A percentile compares a stretch with the other conserved stretches of the same genome.
Evolutionary conservation across 305 asterid species (phyloP).

Genomic region (Coffea humblotiana): DNA sequence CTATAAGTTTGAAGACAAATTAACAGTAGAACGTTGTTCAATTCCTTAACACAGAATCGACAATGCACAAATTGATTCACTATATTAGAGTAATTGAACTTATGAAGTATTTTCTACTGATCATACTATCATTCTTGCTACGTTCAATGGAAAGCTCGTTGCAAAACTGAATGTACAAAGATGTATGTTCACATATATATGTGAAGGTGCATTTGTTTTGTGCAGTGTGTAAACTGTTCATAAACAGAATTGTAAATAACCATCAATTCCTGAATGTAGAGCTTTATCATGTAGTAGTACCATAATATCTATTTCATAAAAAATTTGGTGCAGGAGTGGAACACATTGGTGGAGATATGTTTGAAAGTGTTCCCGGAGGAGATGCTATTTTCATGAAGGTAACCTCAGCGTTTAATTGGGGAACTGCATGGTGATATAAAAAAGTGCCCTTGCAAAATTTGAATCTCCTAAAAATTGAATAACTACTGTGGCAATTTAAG

Average conservation of each 20-base stretch:
- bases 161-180: no score
- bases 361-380: no score
- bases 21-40: not conserved
- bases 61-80: not conserved
- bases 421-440: not conserved
- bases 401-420: not conserved
- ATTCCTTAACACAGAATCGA: no score
- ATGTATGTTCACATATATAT: no score
- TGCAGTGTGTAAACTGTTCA: not conserved
- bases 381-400: conserved; percentile 21
- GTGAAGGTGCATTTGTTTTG: no score
- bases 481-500: not conserved
- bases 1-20: not conserved
- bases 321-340: conserved; percentile 7
- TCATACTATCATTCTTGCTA: not conserved
- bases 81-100: not conserved
- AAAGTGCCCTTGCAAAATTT: not conserved
- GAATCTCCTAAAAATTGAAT: not conserved
- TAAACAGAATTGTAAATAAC: not conserved
- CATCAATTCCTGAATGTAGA: not conserved
- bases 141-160: not conserved
- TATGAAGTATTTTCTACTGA: no score
- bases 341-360: no score
- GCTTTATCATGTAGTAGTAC: not conserved
- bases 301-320: not conserved